Percentiles rank a stretch among this genome's conserved stretches.
Conservation (phyloP, 2,329 filamentous ascomycete genomes). For the Lachnellula hyalina region DNA sequence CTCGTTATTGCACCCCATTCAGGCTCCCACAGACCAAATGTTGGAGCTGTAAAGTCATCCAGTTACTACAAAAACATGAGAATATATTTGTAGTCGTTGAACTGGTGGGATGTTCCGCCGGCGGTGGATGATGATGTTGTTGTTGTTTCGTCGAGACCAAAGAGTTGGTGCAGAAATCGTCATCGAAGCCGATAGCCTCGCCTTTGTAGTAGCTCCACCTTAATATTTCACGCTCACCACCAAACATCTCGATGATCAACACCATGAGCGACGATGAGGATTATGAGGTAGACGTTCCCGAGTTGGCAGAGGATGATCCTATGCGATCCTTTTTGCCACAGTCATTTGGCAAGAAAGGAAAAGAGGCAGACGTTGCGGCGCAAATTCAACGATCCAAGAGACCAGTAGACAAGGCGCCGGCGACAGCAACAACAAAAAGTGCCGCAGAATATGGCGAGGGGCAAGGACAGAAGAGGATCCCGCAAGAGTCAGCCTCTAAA, state of each 20-base stretch:
- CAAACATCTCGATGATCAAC: slow-evolving; percentile 10
- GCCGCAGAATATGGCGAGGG: slow-evolving; percentile 25
- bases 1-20: slow-evolving; percentile 19
- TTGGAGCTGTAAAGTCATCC: neutral
- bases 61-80: slow-evolving; percentile 6
- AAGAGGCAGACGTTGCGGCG: slow-evolving; percentile 66
- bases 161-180: neutral
- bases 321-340: slow-evolving; percentile 73
- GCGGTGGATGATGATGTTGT: neutral
- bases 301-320: slow-evolving; percentile 58
- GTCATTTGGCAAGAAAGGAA: slow-evolving; percentile 78
- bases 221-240: neutral
- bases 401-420: slow-evolving; percentile 34
- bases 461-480: slow-evolving; percentile 26
- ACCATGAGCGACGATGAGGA: slow-evolving; percentile 58
- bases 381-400: slow-evolving; percentile 79
- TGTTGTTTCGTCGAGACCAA: neutral
- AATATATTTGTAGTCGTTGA: neutral
- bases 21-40: slow-evolving; percentile 8
- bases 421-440: slow-evolving; percentile 9
- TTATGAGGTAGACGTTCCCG: slow-evolving; percentile 49
- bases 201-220: neutral
- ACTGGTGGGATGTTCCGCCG: neutral
- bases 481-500: slow-evolving; percentile 30
- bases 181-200: neutral